Evolutionary conservation across 2,329 filamentous ascomycete genomes (phyloP).

Genomic region (Cytospora paraplurivora): DNA sequence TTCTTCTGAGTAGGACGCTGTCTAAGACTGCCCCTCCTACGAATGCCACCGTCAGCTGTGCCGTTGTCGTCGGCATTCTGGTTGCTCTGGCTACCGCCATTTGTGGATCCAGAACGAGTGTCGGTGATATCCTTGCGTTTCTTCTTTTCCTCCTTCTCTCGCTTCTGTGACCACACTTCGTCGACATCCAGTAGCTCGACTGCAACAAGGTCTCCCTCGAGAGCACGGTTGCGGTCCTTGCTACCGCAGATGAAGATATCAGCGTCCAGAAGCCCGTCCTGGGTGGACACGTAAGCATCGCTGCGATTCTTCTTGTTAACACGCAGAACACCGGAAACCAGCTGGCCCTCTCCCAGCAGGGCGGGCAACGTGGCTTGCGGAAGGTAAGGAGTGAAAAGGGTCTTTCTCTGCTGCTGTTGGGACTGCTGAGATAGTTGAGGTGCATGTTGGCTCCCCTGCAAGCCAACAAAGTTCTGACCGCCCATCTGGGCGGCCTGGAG

Average conservation of each 20-base stretch:
- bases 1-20: constrained; percentile 99
- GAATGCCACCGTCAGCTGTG: constrained; percentile 78
- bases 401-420: constrained; percentile 92
- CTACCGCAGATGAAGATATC: constrained; percentile 99
- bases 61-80: constrained; percentile 62
- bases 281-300: constrained; percentile 94
- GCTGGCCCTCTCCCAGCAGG: constrained; percentile 84
- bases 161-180: constrained; percentile 98
- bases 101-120: constrained; percentile 75
- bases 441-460: constrained; percentile 72
- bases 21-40: constrained; percentile 89
- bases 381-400: constrained; percentile 95
- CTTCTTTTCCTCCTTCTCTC: constrained; percentile 99
- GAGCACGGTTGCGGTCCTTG: constrained; percentile 95
- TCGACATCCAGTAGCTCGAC: constrained; percentile 96
- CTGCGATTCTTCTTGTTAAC: constrained; percentile 99
- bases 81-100: constrained; percentile 67
- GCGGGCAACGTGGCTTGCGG: constrained; percentile 93
- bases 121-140: constrained; percentile 99
- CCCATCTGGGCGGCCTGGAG: constrained; percentile 86
- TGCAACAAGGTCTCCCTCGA: constrained; percentile 94
- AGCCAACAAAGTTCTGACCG: constrained; percentile 71
- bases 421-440: constrained; percentile 69
- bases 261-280: constrained; percentile 83
- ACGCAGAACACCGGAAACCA: constrained; percentile 93